Conservation (phyloP, 2,329 filamentous ascomycete species). For the Nemania sp. region DNA sequence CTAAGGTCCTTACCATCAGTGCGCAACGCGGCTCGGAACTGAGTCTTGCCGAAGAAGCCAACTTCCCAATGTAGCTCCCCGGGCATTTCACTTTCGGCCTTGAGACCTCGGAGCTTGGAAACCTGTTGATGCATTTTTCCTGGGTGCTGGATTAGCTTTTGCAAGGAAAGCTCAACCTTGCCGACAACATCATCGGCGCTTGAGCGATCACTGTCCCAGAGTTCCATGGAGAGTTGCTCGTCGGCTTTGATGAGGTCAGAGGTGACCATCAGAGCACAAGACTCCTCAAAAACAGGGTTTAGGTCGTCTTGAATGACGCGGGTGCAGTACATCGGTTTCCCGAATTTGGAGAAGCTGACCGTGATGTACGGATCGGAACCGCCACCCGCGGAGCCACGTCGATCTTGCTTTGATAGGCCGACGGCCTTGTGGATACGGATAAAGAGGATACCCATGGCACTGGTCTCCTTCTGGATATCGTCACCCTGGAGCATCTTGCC, state of each 20-base stretch:
- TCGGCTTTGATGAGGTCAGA: constrained; percentile 90
- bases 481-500: constrained; percentile 90
- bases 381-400: constrained; percentile 78
- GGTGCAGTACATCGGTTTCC: constrained; percentile 97
- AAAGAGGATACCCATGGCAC: constrained; percentile 88
- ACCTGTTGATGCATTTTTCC: constrained; percentile 90
- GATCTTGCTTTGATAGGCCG: constrained; percentile 89
- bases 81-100: constrained; percentile 85
- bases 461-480: constrained; percentile 85
- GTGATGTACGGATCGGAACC: constrained; percentile 97
- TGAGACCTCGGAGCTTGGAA: constrained; percentile 80
- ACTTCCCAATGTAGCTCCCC: constrained; percentile 96
- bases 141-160: constrained; percentile 92
- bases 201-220: constrained; percentile 94
- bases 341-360: constrained; percentile 92
- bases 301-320: constrained; percentile 93
- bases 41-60: constrained; percentile 89
- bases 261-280: constrained; percentile 81
- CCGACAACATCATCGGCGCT: constrained; percentile 94
- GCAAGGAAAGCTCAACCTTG: constrained; percentile 90
- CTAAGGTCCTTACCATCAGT: constrained; percentile 85
- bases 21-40: constrained; percentile 80
- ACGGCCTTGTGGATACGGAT: constrained; percentile 87
- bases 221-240: constrained; percentile 88
- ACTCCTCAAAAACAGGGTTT: constrained; percentile 92